These are phyloP conservation scores for Corymbia maculata DNA, from an alignment of 345 rosid genomes.

Conservation along the genomic window DNA sequence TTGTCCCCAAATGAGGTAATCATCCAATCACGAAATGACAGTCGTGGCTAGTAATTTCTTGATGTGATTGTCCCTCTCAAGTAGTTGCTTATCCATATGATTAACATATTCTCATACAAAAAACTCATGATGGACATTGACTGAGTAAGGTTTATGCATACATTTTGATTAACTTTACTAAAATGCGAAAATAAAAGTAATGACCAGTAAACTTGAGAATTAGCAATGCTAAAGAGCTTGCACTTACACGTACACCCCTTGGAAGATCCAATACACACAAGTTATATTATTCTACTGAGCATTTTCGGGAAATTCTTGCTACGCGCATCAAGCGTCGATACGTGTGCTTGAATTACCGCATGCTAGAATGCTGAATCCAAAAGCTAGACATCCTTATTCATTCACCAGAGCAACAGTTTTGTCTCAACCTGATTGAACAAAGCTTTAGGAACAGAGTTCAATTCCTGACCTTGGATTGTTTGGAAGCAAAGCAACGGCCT, in stretches of 20 bases:
- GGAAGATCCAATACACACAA: background rate
- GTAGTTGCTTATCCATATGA: too few relatives aligned
- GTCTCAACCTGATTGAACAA: background rate
- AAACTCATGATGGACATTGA: background rate
- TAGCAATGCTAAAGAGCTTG: background rate
- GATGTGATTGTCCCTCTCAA: background rate
- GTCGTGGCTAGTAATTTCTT: background rate
- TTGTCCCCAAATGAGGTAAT: background rate
- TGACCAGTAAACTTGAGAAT: background rate
- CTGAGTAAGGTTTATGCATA: background rate
- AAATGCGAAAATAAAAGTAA: background rate
- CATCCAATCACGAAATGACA: background rate
- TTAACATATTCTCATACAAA: rapidly evolving
- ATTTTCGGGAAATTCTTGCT: background rate
- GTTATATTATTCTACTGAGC: background rate
- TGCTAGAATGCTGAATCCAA: background rate
- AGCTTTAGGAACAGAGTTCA: background rate
- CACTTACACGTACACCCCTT: background rate
- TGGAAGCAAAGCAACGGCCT: background rate
- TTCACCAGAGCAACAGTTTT: background rate
- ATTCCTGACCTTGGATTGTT: background rate
- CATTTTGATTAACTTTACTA: background rate
- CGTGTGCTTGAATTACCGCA: background rate
- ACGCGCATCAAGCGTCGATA: background rate
- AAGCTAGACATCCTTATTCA: background rate